Base-by-base conservation (phyloP, 2,329 filamentous ascomycete species). In the Trichoderma guizhouense region DNA sequence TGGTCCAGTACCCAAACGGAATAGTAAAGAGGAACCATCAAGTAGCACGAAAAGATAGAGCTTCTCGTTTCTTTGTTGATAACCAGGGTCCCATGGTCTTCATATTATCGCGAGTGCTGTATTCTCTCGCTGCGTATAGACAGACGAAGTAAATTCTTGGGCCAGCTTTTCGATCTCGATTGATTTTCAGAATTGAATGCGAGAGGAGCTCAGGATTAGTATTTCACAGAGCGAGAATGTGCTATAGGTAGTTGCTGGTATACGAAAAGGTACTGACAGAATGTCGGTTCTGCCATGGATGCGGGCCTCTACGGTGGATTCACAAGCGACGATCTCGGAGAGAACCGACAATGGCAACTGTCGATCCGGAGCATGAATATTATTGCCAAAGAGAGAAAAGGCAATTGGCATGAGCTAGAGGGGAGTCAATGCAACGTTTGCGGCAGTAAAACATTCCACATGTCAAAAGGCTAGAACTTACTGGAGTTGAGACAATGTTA, bases 281-380 rank as follows among this genome's bases (percentile, higher is more conserved):
- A 12, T 53, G 26, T 47, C 53, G 36, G 21, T 47, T 18, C 24
- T 39, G 24, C 53, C 53, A 47, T 60, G 26, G 53, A 26, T 68
- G 65, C 39, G 57, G 67, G 43, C 39, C 55, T 34, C 36, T 60
- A 14, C 1, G 36, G 67, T 51, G 57, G 57, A 32, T 36, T 69
- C 8, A 15, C 39, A 61, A 47, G 18, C 57, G 39, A 69, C 39
- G 21, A 53, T 36, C 67, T 71, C 68, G 68, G 68, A 71, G 47
- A 57, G 60, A 63, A 30, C 32, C 60, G 68, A 64, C 57, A 57
- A 36, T 28, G 43, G 28, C 60, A 58, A 63, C 18, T 70, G 68
- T 70, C 68, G 58, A 70, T 70, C 43, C 30, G 43, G 34, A 36
- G 28, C 12, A 24, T 57, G 9, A 62, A 53, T 18, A 21, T 14